Base-by-base conservation (phyloP, 345 rosid species). In the Eucalyptus victrix region DNA sequence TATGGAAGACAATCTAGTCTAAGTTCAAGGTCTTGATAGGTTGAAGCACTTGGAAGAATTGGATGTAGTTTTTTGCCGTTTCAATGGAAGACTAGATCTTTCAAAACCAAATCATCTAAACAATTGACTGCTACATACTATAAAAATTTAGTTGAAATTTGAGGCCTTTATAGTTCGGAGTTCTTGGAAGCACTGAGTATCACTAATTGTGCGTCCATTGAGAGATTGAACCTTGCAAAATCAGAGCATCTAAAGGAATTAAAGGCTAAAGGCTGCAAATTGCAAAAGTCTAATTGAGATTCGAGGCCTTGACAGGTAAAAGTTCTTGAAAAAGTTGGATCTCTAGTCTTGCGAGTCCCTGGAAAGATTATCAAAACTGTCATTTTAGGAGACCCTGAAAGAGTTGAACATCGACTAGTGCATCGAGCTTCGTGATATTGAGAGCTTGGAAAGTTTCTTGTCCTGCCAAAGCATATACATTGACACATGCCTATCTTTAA, bases 271-370 rank as follows among this genome's bases (percentile, higher is more conserved):
- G 42, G 7, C n/a, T 7, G 1, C 65, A 26, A 11, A 58, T 24
- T 58, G 13, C 65, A 58, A 58, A 24, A 58, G 13, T 58, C n/a
- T 26, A 58, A 26, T 26, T 26, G 65, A 58, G 65, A 26, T 26
- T 58, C 0, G 0, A 58, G 65, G 65, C 65, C 7, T 58, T 58
- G 7, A 10, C 1, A 26, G n/a, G 15, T 58, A 1, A 2, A 58
- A 24, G 6, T 58, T 58, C 15, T 58, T 1, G 15, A 2, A 58
- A 10, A 24, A 58, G n/a, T 58, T 26, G n/a, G 13, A 58, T 0
- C 65, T 5, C 16, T 26, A 4, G 62, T 24, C 28, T 0, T 58
- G 65, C 30, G 2, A 56, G 62, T 56, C 62, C 62, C 12, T 5
- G 14, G 62, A 56, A 56, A 56, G 62, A 56, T 56, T 24, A 56